These are phyloP conservation scores for Trypanosoma conorhini DNA, from an alignment of 208 protist genomes.

Conservation along the genomic window DNA sequence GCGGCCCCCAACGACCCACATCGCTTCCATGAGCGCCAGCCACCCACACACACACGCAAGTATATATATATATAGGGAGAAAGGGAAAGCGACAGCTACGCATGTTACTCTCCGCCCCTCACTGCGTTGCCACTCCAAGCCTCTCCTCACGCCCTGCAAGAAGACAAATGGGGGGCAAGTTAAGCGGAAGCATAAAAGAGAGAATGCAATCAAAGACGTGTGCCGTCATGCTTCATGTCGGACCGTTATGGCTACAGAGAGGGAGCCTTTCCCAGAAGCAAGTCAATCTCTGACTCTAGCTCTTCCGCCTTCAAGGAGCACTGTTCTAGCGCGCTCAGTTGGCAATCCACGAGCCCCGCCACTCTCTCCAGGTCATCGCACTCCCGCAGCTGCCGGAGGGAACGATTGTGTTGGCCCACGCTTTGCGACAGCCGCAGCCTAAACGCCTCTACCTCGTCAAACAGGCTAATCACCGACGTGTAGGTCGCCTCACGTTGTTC, in stretches of 20 bases:
- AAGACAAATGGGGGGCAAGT: neutral
- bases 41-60: neutral
- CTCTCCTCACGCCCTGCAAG: neutral
- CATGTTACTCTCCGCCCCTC: neutral
- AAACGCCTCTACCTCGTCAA: constrained; percentile 66
- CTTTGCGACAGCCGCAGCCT: constrained; percentile 47
- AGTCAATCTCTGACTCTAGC: constrained; percentile 63
- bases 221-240: neutral
- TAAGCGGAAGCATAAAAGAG: neutral
- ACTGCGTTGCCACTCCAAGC: neutral
- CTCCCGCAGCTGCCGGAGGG: constrained; percentile 36
- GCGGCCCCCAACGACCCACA: neutral
- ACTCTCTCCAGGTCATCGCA: constrained; percentile 51
- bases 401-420: constrained; percentile 63
- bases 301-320: constrained; percentile 45
- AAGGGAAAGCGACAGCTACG: neutral
- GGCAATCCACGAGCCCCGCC: constrained; percentile 57
- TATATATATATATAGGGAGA: neutral
- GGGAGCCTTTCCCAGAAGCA: constrained; percentile 46
- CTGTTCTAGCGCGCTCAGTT: constrained; percentile 60
- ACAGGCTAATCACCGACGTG: constrained; percentile 54
- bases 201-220: neutral
- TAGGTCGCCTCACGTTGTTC: constrained; percentile 48
- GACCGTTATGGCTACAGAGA: neutral
- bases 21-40: neutral